These are phyloP conservation scores for Jatropha podagrica DNA, from an alignment of 441 rosid species.

Conservation along the genomic window DNA sequence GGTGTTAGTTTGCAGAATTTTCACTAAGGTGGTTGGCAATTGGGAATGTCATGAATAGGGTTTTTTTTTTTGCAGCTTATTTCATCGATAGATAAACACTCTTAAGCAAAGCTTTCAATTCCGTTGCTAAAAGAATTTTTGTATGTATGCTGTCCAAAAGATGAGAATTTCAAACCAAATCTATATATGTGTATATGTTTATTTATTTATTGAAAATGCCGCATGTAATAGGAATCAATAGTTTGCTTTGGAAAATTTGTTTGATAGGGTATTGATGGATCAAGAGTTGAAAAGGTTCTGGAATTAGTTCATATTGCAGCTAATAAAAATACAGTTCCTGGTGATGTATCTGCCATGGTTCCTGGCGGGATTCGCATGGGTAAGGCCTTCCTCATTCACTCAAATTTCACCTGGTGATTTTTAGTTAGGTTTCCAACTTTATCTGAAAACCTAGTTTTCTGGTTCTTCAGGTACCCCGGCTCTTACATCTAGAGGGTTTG, in stretches of 20 bases:
- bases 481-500: constrained; percentile 89
- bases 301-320: constrained; percentile 93
- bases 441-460: constrained; percentile 16
- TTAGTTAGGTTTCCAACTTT: background rate
- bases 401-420: constrained; percentile 7
- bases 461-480: constrained; percentile 86
- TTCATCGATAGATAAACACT: background rate
- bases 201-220: background rate
- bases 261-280: constrained; percentile 88
- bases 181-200: background rate
- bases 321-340: constrained; percentile 96
- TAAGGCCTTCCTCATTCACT: constrained; percentile 32
- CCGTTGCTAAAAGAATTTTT: background rate
- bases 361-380: constrained; percentile 99
- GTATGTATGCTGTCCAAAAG: background rate
- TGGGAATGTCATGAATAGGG: background rate
- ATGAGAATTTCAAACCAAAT: background rate
- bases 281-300: constrained; percentile 92
- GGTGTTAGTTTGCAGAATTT: background rate
- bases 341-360: constrained; percentile 98
- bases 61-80: background rate
- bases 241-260: constrained; percentile 13
- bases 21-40: background rate
- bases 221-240: constrained; percentile 8
- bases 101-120: background rate